Conservation (phyloP, 2,329 filamentous ascomycete species). For the Sporothrix pseudoabietina region DNA sequence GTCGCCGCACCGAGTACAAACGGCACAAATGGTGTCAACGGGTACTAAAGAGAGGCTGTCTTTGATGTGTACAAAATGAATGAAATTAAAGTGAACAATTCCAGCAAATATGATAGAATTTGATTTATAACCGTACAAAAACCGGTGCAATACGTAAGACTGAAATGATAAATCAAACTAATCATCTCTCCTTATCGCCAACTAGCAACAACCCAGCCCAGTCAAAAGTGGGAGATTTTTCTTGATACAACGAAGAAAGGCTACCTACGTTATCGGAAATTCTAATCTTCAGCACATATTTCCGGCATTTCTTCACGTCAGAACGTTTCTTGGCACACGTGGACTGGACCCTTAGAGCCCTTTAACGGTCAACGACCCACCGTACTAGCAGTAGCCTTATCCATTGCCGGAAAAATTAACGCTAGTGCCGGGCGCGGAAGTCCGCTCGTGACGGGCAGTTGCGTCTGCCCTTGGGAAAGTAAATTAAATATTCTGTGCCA, state of each 20-base stretch:
- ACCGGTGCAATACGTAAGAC: not conserved
- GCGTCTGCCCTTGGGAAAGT: not conserved
- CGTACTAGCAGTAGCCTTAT: not conserved
- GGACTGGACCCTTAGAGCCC: not conserved
- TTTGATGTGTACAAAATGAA: not conserved
- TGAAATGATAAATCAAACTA: too few relatives aligned
- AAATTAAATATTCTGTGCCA: too few relatives aligned
- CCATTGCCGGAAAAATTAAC: not conserved
- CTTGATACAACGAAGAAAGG: not conserved
- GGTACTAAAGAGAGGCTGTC: not conserved
- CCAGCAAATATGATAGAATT: not conserved
- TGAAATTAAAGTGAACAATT: not conserved
- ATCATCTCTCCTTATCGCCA: too few relatives aligned
- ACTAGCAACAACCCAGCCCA: too few relatives aligned
- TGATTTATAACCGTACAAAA: not conserved
- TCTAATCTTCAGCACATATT: not conserved
- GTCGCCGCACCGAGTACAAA: slow-evolving; percentile 5
- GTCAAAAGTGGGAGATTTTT: too few relatives aligned
- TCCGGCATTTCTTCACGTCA: not conserved
- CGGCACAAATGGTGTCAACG: not conserved
- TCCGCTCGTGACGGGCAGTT: not conserved
- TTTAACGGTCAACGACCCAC: not conserved
- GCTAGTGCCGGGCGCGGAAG: not conserved
- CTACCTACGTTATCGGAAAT: not conserved
- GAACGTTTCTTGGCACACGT: not conserved